These are phyloP conservation scores for Nannochloropsis limnetica DNA, from an alignment of 352 stramenopile species.

Conservation along the genomic window DNA sequence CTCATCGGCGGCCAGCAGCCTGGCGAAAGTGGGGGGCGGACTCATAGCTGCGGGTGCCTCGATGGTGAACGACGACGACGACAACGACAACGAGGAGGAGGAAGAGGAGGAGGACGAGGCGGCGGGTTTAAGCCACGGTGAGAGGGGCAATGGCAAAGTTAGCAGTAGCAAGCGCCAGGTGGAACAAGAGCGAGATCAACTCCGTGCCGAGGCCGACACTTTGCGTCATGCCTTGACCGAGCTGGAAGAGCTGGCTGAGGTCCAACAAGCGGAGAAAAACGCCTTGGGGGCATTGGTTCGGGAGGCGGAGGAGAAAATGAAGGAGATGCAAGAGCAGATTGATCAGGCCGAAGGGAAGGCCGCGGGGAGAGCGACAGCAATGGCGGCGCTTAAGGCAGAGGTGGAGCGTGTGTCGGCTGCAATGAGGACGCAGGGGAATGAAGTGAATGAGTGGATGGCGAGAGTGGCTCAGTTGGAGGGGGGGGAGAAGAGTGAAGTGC, in stretches of 20 bases:
- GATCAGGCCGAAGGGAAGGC: background rate
- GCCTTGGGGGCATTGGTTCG: slow-evolving; percentile 10
- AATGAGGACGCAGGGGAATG: background rate
- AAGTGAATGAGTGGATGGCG: background rate
- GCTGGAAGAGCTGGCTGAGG: background rate
- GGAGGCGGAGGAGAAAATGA: slow-evolving; percentile 14
- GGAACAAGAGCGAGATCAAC: background rate
- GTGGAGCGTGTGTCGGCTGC: background rate
- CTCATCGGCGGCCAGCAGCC: background rate
- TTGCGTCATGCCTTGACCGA: slow-evolving; percentile 16
- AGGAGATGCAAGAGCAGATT: background rate
- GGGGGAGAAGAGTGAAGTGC: background rate
- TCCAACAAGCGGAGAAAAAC: background rate
- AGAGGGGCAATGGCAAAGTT: background rate
- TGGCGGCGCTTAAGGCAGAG: slow-evolving; percentile 24
- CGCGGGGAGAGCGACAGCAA: background rate
- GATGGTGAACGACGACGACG: background rate
- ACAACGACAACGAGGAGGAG: background rate
- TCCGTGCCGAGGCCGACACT: background rate
- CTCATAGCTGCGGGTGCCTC: background rate
- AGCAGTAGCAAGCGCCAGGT: background rate
- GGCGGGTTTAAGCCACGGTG: background rate
- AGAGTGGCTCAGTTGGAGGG: background rate
- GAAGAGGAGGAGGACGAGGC: background rate
- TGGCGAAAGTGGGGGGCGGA: background rate